Evolutionary conservation across 495 filamentous ascomycete species (phyloP).

Genomic region (Aspergillus carlsbadensis): DNA sequence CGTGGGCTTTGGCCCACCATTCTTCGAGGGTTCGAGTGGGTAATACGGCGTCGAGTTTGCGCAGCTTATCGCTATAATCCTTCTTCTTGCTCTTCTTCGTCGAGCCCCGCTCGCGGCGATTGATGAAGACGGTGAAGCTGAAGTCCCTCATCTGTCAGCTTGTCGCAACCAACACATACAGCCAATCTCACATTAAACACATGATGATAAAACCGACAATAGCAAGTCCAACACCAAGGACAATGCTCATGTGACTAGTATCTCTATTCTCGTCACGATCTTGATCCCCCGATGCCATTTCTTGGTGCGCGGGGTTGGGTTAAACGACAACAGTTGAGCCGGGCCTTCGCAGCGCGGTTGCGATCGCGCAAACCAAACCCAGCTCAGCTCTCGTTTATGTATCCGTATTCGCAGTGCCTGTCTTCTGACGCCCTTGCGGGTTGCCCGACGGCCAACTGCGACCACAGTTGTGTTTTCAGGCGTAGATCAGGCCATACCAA

Average conservation of each 20-base stretch:
- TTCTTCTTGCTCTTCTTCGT: conserved; percentile 23
- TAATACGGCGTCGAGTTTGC: conserved; percentile 39
- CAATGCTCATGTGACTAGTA: conserved; percentile 38
- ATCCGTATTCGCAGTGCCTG: neutral
- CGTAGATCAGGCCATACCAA: conserved; percentile 11
- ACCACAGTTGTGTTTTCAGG: neutral
- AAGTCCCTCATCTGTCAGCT: neutral
- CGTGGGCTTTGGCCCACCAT: conserved; percentile 42
- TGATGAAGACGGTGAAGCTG: conserved; percentile 39
- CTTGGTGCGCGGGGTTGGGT: conserved; percentile 6
- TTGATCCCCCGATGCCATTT: conserved; percentile 22
- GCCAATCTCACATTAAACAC: conserved; percentile 35
- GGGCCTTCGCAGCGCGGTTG: neutral
- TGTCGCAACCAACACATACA: neutral
- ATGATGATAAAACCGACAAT: conserved; percentile 36
- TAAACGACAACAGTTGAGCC: neutral
- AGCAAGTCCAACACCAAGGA: conserved; percentile 40
- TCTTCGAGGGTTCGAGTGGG: conserved; percentile 42
- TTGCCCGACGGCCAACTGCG: conserved; percentile 2
- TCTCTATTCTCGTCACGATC: conserved; percentile 21
- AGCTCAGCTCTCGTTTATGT: neutral
- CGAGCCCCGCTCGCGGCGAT: conserved; percentile 33
- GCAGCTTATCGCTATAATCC: conserved; percentile 35
- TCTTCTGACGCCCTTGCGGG: neutral
- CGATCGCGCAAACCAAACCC: neutral